Conservation (phyloP, 495 filamentous ascomycete species). For the Podospora pseudopauciseta region DNA sequence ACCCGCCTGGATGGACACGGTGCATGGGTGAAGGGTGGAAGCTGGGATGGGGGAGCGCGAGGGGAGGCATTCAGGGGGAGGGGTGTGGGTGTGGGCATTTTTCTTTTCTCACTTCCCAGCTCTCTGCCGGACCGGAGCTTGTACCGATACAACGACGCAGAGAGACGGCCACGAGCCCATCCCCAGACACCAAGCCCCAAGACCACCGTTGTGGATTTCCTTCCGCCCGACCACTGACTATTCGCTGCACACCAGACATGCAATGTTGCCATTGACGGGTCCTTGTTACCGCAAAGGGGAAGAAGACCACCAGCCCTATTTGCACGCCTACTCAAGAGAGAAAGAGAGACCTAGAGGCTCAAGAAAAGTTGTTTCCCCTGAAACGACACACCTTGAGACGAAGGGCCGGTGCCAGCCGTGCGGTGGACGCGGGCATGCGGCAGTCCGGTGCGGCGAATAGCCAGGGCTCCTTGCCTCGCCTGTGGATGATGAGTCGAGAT, state of each 20-base stretch:
- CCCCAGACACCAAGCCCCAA: neutral
- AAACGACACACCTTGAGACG: neutral
- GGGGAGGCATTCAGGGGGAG: neutral
- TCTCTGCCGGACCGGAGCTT: conserved; percentile 22
- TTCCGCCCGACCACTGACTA: conserved; percentile 14
- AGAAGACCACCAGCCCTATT: neutral
- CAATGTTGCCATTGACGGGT: neutral
- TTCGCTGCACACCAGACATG: neutral
- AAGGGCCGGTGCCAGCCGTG: neutral
- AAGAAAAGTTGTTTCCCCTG: neutral
- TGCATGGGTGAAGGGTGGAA: conserved; percentile 26
- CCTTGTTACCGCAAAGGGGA: neutral
- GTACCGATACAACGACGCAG: conserved; percentile 19
- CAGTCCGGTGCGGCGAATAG: neutral
- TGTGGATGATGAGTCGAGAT: neutral
- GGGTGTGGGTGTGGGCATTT: conserved; percentile 6
- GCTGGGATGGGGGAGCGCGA: conserved; percentile 3
- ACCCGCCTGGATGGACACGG: conserved; percentile 28
- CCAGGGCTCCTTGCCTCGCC: neutral
- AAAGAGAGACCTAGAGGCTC: too few species aligned
- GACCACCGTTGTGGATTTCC: conserved; percentile 11
- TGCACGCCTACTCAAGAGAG: neutral
- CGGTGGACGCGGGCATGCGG: neutral
- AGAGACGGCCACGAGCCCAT: neutral
- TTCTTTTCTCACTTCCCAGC: conserved; percentile 6